phyloP scores from a whole-genome alignment of 352 stramenopile species.

The Phytophthora vignae region DNA sequence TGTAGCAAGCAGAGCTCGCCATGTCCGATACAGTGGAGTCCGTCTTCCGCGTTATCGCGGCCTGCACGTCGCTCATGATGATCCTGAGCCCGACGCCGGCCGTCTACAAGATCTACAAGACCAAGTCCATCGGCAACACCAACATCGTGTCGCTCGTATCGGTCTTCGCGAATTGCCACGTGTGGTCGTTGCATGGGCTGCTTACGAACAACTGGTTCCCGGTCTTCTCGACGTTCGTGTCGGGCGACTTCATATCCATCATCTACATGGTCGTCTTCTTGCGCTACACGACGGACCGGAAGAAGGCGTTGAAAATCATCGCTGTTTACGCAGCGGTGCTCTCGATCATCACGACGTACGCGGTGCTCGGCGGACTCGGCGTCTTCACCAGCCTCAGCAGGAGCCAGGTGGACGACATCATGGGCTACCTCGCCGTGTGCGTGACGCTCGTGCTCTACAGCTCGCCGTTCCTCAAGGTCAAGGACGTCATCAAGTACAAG shows the following conservation, averaged over 20 bases:
- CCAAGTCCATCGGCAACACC: slow-evolving; percentile 46
- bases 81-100: slow-evolving; percentile 50
- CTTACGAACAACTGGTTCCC: slow-evolving; percentile 51
- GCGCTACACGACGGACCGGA: slow-evolving; percentile 32
- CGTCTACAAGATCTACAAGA: slow-evolving; percentile 55
- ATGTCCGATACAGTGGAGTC: slow-evolving; percentile 43
- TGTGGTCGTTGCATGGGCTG: slow-evolving; percentile 57
- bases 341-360: slow-evolving; percentile 46
- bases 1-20: neutral
- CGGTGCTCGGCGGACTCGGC: slow-evolving; percentile 36
- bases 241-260: slow-evolving; percentile 37
- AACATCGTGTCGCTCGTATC: slow-evolving; percentile 53
- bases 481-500: slow-evolving; percentile 54
- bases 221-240: slow-evolving; percentile 46
- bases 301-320: slow-evolving; percentile 24
- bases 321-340: slow-evolving; percentile 37
- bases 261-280: slow-evolving; percentile 44
- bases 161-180: slow-evolving; percentile 52
- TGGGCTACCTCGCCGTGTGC: slow-evolving; percentile 46
- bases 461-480: slow-evolving; percentile 64
- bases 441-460: slow-evolving; percentile 63
- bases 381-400: slow-evolving; percentile 40
- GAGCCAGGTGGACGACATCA: slow-evolving; percentile 40
- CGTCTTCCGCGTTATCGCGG: slow-evolving; percentile 43
- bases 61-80: slow-evolving; percentile 52